Conservation (phyloP, 73 alveolate species). For the Symbiodinium natans region DNA sequence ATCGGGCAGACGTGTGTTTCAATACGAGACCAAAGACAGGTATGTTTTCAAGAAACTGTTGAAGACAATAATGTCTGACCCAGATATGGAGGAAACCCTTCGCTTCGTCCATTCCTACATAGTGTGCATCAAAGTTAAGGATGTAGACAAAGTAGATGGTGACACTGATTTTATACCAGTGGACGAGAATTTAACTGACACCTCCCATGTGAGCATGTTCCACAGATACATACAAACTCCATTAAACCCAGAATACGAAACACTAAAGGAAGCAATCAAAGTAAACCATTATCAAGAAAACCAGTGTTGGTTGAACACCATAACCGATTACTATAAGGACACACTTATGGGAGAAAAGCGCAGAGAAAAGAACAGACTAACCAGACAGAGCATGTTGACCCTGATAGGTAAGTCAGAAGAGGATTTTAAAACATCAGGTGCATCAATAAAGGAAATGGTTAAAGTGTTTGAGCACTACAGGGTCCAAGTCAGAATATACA, state of each 20-base stretch:
- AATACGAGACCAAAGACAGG: neutral
- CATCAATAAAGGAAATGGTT: slow-evolving; percentile 3
- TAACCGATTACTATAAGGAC: slow-evolving; percentile 9
- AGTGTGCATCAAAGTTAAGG: neutral
- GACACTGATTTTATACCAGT: neutral
- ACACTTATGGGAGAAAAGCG: slow-evolving; percentile 19
- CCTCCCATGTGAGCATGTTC: neutral
- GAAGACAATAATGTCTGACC: neutral
- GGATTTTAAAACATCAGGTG: slow-evolving; percentile 8
- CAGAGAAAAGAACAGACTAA: neutral
- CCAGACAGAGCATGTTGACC: neutral
- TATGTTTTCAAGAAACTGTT: neutral
- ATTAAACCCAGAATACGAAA: slow-evolving; percentile 7
- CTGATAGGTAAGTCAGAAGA: slow-evolving; percentile 19
- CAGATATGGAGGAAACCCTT: neutral
- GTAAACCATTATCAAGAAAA: neutral
- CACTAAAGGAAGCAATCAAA: slow-evolving; percentile 22
- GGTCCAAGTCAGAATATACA: neutral
- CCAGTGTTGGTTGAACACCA: slow-evolving; percentile 45
- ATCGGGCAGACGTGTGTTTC: neutral
- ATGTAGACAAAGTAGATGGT: neutral
- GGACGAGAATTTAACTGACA: neutral
- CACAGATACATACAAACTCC: neutral
- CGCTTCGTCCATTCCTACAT: neutral
- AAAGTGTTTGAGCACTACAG: slow-evolving; percentile 6